Evolutionary conservation across 352 stramenopile genomes (phyloP).

Genomic region (Plasmopara muralis): DNA sequence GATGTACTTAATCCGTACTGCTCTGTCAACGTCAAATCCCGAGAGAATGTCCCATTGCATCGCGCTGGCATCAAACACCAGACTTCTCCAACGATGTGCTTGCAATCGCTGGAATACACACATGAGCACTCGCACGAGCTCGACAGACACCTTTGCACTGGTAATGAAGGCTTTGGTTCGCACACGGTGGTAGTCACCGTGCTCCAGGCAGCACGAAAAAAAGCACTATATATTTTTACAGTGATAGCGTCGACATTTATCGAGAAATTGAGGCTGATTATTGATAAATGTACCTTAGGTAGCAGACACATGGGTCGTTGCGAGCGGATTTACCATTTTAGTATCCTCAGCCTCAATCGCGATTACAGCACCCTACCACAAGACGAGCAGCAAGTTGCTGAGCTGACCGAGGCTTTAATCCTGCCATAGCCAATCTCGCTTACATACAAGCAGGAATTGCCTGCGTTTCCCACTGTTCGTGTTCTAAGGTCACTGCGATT

Average conservation of each 20-base stretch:
- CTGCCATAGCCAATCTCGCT: slow-evolving; percentile 6
- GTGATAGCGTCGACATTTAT: slow-evolving; percentile 89
- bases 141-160: slow-evolving; percentile 79
- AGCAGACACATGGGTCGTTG: slow-evolving; percentile 18
- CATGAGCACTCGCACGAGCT: slow-evolving; percentile 64
- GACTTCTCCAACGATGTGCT: slow-evolving; percentile 22
- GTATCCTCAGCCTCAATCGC: slow-evolving; percentile 25
- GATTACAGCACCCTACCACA: slow-evolving; percentile 12
- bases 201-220: slow-evolving; percentile 85
- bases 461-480: slow-evolving; percentile 22
- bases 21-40: slow-evolving; percentile 43
- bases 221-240: slow-evolving; percentile 87
- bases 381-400: slow-evolving; percentile 19
- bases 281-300: slow-evolving; percentile 38
- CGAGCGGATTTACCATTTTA: slow-evolving; percentile 47
- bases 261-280: slow-evolving; percentile 75
- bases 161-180: slow-evolving; percentile 81
- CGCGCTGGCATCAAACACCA: slow-evolving; percentile 60
- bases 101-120: slow-evolving; percentile 42
- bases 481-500: too few species aligned
- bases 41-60: slow-evolving; percentile 81
- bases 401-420: slow-evolving; percentile 23
- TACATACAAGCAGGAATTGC: slow-evolving; percentile 8
- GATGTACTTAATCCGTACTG: slow-evolving; percentile 37
- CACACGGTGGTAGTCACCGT: slow-evolving; percentile 86